phyloP scores from a whole-genome alignment of 192 early-diverging fungal genomes.

The Lobosporangium transversale region DNA sequence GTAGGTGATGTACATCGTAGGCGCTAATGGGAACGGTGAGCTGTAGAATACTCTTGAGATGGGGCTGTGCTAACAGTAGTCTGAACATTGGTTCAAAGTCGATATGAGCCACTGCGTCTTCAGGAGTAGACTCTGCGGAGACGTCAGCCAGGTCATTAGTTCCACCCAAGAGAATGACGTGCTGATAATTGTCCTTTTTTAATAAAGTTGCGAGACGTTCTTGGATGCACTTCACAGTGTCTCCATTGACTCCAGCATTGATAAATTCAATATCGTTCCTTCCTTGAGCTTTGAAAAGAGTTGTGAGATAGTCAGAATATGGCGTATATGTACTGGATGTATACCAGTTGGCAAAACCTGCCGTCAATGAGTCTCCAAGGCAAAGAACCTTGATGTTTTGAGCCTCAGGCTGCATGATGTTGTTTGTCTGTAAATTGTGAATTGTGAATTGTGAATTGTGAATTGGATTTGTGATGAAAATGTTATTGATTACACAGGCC shows the following conservation, averaged over 20 bases:
- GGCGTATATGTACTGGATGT: not conserved
- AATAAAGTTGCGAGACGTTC: not conserved
- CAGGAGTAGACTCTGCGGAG: not conserved
- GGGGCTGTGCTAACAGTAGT: not conserved
- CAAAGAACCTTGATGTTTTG: conserved; percentile 9
- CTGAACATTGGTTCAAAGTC: conserved; percentile 9
- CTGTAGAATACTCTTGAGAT: conserved; percentile 3
- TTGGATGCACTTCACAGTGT: conserved; percentile 3
- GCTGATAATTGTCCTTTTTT: not conserved
- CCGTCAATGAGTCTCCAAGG: conserved; percentile 25
- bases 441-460: no score
- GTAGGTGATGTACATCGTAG: conserved; percentile 3
- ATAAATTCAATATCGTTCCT: not conserved
- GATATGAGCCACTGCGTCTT: not conserved
- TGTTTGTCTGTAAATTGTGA: no score
- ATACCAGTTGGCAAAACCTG: conserved; percentile 1
- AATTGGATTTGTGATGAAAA: no score
- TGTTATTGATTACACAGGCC: no score
- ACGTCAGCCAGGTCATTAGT: conserved; percentile 21
- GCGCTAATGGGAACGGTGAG: conserved; percentile 15
- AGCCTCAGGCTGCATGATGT: not conserved
- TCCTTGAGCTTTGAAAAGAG: not conserved
- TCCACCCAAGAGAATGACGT: conserved; percentile 12
- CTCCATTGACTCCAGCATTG: conserved; percentile 26
- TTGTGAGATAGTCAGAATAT: conserved; percentile 7